Conservation (phyloP, 164 flowering plant genomes). For the Vitis labrusca region DNA sequence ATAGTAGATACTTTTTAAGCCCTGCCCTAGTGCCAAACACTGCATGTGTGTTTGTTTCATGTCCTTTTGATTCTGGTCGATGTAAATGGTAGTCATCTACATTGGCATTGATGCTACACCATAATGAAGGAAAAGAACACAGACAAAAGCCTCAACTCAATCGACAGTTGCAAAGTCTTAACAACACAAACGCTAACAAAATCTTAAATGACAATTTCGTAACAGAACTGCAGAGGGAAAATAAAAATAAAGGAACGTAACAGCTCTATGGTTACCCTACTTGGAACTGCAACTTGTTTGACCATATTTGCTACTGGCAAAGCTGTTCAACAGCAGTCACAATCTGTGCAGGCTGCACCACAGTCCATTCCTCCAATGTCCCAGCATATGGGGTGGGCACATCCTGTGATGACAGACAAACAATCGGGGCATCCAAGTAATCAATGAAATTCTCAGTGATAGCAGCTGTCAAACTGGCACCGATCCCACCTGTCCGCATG, state of each 20-base stretch:
- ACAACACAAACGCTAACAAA: slow-evolving; percentile 11
- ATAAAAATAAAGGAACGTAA: too few species aligned
- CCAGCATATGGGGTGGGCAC: slow-evolving; percentile 95
- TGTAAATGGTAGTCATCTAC: too few species aligned
- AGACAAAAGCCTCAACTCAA: slow-evolving; percentile 1
- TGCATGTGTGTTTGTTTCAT: too few species aligned
- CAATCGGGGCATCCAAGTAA: slow-evolving; percentile 79
- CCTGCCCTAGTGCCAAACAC: too few species aligned
- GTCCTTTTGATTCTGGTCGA: too few species aligned
- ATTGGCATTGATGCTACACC: too few species aligned
- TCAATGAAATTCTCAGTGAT: slow-evolving; percentile 85
- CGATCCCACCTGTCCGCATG: slow-evolving; percentile 95
- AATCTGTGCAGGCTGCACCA: slow-evolving; percentile 91
- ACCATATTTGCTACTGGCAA: slow-evolving; percentile 44
- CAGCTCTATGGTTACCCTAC: neutral
- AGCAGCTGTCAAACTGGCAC: slow-evolving; percentile 85
- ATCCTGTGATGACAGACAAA: slow-evolving; percentile 82
- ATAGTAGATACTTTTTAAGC: too few species aligned
- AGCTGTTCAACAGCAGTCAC: slow-evolving; percentile 89
- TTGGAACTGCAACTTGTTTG: neutral
- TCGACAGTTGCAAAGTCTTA: slow-evolving; percentile 2
- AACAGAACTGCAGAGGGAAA: slow-evolving; percentile 4
- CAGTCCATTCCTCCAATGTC: slow-evolving; percentile 81
- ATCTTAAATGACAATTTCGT: slow-evolving; percentile 1
- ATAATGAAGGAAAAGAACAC: neutral